Evolutionary conservation across 257 asterid genomes (phyloP).

Genomic region (Nyctanthes arbortristis): DNA sequence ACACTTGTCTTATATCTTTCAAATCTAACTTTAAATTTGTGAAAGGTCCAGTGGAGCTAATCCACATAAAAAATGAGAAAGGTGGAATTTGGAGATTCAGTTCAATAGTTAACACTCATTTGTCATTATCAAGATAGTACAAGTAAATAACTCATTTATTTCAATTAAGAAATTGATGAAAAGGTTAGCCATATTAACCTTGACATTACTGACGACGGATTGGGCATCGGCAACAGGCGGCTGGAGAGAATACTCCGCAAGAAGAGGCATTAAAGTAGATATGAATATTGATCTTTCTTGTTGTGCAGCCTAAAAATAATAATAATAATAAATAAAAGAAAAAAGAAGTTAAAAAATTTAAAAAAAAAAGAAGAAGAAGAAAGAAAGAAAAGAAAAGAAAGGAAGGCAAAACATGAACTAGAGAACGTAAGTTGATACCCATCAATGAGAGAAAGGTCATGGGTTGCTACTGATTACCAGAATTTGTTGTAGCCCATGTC

Average conservation of each 20-base stretch:
- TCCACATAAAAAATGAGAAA: neutral
- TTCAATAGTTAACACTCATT: neutral
- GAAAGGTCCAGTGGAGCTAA: neutral
- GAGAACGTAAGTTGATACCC: constrained; percentile 31
- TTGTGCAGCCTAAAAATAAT: constrained; percentile 77
- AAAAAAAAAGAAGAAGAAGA: too few species aligned
- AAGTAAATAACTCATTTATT: constrained; percentile 8
- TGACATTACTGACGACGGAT: constrained; percentile 87
- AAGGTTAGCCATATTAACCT: constrained; percentile 48
- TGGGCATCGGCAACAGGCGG: constrained; percentile 93
- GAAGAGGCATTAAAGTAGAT: constrained; percentile 89
- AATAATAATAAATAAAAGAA: constrained; percentile 15
- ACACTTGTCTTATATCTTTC: neutral
- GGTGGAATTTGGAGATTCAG: neutral
- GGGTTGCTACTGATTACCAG: neutral
- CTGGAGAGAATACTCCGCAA: constrained; percentile 89
- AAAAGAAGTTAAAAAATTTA: too few species aligned
- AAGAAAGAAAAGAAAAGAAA: too few species aligned
- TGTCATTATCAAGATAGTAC: neutral
- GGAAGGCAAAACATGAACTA: constrained; percentile 25
- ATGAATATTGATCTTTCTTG: constrained; percentile 83
- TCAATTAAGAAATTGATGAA: constrained; percentile 22
- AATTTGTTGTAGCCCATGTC: too few species aligned
- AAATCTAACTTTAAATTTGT: too few species aligned
- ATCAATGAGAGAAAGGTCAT: constrained; percentile 13